These are phyloP conservation scores for Thalia dealbata DNA, from an alignment of 176 grass and related monocot species.

Conservation along the genomic window DNA sequence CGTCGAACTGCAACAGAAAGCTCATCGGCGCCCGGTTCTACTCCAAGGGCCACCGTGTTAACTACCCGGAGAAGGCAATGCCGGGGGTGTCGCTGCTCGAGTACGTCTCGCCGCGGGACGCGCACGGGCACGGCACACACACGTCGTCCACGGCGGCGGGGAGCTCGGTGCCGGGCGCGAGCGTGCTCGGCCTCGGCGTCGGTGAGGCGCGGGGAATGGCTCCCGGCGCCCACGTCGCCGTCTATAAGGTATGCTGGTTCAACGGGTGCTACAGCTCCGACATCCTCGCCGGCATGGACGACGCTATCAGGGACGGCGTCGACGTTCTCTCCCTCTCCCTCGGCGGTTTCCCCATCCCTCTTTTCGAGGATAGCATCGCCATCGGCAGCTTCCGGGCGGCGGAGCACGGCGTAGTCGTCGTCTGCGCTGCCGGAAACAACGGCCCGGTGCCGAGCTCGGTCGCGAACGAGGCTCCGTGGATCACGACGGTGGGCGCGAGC, in stretches of 20 bases:
- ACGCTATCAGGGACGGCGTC: slow-evolving; percentile 65
- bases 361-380: slow-evolving; percentile 82
- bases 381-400: slow-evolving; percentile 80
- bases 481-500: slow-evolving; percentile 60
- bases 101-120: slow-evolving; percentile 76
- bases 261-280: slow-evolving; percentile 90
- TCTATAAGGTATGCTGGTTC: slow-evolving; percentile 94
- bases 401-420: slow-evolving; percentile 47
- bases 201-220: slow-evolving; percentile 58
- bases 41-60: slow-evolving; percentile 69
- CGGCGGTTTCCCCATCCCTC: slow-evolving; percentile 73
- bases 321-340: slow-evolving; percentile 74
- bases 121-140: slow-evolving; percentile 83
- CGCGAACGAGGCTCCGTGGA: slow-evolving; percentile 75
- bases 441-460: slow-evolving; percentile 51
- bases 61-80: slow-evolving; percentile 48
- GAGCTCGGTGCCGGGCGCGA: slow-evolving; percentile 27
- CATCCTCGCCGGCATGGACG: slow-evolving; percentile 87
- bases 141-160: slow-evolving; percentile 59
- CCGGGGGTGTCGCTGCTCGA: slow-evolving; percentile 28
- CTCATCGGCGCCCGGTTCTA: slow-evolving; percentile 93
- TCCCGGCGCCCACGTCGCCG: slow-evolving; percentile 50
- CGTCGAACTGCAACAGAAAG: slow-evolving; percentile 65
- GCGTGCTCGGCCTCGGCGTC: slow-evolving; percentile 37
- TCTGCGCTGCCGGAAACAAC: slow-evolving; percentile 71